Base-by-base conservation (phyloP, 257 asterid genomes). In the Paraleonurus japonicus region DNA sequence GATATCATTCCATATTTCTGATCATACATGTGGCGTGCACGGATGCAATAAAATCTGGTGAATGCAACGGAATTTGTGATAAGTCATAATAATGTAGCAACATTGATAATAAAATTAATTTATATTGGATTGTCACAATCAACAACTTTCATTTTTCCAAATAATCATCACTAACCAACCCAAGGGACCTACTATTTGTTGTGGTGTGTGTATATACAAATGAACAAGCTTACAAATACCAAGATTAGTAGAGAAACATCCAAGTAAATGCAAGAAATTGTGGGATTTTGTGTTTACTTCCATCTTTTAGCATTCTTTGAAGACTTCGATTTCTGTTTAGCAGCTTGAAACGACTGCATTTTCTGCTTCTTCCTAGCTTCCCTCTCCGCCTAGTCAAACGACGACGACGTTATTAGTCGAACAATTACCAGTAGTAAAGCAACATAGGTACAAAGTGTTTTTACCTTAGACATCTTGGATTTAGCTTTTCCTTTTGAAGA, bases 381-480 rank as follows among this genome's bases (percentile, higher is more conserved):
- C 84, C 61, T 92, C 85, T 95, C 99, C 54, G 90, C 99, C 99
- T 95, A 20, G 22, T 68, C 63, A 26, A 12, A 37, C 9, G 72
- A 22, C 13, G 30, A 61, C 0, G 17, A 1, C 0, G 3, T 33
- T 26, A n/a, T 63, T 35, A 5, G 23, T 19, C 32, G 8, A 73
- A 27, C 23, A 26, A 62, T 23, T 17, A 47, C 26, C 2, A 19
- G 3, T 28, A 27, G 1, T 32, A 12, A 16, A 37, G 35, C 58
- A 23, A 27, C 43, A 43, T 10, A 1, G 17, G 51, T 16, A 22
- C 26, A 53, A 71, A 63, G 30, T 68, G 65, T 55, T 72, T 78
- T 61, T 81, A 92, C 99, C 98, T 95, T 95, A 45, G 99, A 86
- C 99, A 92, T 92, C 89, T 95, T 95, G 76, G 99, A 90, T 79